Conservation (phyloP, 306 rosid species). For the Medicago lupulina region DNA sequence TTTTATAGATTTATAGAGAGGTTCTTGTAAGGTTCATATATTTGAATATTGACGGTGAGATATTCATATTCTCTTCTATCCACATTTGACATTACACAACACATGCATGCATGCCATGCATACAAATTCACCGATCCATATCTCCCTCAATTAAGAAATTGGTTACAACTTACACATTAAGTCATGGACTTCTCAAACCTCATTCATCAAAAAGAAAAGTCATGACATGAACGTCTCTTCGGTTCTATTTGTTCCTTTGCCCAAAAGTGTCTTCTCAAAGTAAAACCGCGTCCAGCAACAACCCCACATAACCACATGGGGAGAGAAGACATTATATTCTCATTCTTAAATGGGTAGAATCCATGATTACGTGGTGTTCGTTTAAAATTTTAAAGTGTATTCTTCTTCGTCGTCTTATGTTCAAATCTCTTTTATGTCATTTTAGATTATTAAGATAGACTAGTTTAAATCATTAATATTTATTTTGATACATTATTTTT, state of each 20-base stretch:
- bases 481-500: no score
- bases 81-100: constrained; percentile 2
- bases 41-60: not conserved
- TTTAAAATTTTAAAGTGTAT: no score
- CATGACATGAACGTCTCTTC: not conserved
- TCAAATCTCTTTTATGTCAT: no score
- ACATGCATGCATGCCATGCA: no score
- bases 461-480: no score
- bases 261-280: not conserved
- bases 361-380: no score
- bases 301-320: not conserved
- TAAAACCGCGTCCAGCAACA: not conserved
- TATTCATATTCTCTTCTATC: not conserved
- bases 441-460: no score
- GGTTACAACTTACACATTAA: not conserved
- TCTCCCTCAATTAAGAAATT: not conserved
- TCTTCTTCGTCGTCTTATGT: no score
- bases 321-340: not conserved
- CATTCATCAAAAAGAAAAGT: not conserved
- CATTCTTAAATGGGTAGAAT: no score
- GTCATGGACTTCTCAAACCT: not conserved
- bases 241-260: not conserved
- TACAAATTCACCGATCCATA: no score
- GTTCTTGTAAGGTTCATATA: not conserved
- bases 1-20: no score